Conservation (phyloP, 257 asterid species). For the Penstemon davidsonii region DNA sequence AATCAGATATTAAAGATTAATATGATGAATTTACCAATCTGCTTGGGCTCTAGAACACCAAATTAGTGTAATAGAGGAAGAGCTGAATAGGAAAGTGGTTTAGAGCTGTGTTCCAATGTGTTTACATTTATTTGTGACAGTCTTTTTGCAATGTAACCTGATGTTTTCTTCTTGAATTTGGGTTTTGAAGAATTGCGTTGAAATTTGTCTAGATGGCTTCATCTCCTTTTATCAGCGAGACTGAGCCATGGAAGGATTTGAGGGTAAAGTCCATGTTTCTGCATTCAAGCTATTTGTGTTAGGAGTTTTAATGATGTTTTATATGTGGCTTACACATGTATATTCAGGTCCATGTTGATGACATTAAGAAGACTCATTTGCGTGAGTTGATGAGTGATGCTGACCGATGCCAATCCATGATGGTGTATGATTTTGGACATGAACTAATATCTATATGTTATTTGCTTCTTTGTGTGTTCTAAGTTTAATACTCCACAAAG, state of each 20-base stretch:
- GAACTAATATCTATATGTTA: background rate
- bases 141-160: background rate
- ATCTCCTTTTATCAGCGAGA: constrained; percentile 61
- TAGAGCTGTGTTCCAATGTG: constrained; percentile 5
- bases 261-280: constrained; percentile 41
- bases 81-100: background rate
- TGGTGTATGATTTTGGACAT: constrained; percentile 53
- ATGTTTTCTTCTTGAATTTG: background rate
- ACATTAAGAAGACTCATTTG: constrained; percentile 78
- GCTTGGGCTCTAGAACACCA: background rate
- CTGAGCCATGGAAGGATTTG: constrained; percentile 83
- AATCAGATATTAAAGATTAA: constrained; percentile 13
- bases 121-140: background rate
- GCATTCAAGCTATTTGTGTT: background rate
- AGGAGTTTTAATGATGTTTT: constrained; percentile 16
- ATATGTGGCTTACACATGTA: constrained; percentile 29
- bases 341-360: constrained; percentile 78
- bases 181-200: constrained; percentile 26
- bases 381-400: constrained; percentile 78
- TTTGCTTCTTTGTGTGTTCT: constrained; percentile 2
- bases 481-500: constrained; percentile 14
- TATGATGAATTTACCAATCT: background rate
- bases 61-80: background rate
- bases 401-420: constrained; percentile 83
- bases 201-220: constrained; percentile 63